Evolutionary conservation across 2,329 filamentous ascomycete species (phyloP), one percentile per base, ranked within the genome.

Genomic region (Fusarium veterinarium): DNA sequence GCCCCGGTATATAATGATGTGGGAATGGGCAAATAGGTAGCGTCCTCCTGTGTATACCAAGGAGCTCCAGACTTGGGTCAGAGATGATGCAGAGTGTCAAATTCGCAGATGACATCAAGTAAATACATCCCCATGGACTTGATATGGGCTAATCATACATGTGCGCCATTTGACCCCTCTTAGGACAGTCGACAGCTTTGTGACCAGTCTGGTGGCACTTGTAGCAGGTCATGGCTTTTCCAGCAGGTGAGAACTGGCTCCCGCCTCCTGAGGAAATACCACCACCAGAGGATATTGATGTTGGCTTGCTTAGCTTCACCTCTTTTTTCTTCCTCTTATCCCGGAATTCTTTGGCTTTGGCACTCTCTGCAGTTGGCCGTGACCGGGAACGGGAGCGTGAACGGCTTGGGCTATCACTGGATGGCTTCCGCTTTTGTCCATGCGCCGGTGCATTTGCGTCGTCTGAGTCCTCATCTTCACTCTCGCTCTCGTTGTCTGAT

Each of bases 261-360:
- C 68, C 76, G 23, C 80, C 81, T 4, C 75, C 77, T 9, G 78
- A 77, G n/a, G 91, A 93, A 48, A 93, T 76, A 31, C 71, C 76
- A 33, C 80, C 81, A 4, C 75, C 76, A 5, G 78, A 77, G 6
- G 79, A 77, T 51, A 93, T 89, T 3, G 90, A 91, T 8, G 85
- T 87, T 62, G 91, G 79, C 30, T 85, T 85, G 76, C 91, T 91
- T 62, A 94, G 81, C 68, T 91, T 91, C 57, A 93, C 85, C 61
- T 92, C 89, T 79, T 91, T 92, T 79, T 90, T 90, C 75, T 89
- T 87, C 48, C 90, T 84, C 77, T 88, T 86, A 45, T 89, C 88
- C 12, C 89, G 87, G 23, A 91, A 80, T 72, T 89, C 84, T 71
- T 86, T 84, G 11, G 82, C 81, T 40, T 79, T 81, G 37, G 53